Conservation (phyloP, 2,329 filamentous ascomycete species). For the Calonectria crousiana region DNA sequence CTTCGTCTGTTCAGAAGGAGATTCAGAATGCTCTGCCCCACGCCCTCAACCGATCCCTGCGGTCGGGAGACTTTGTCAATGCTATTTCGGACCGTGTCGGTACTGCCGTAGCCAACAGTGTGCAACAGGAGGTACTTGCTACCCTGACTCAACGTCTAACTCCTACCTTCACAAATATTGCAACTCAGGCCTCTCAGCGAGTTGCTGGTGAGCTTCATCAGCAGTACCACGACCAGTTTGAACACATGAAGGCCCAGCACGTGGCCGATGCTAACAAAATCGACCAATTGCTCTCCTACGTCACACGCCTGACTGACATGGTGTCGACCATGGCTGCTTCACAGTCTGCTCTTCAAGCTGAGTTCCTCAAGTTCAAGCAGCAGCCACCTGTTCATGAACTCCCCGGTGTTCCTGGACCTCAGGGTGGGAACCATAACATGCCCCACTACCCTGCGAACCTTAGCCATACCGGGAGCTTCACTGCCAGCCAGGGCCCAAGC, state of each 20-base stretch:
- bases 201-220: conserved; percentile 77
- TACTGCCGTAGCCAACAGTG: conserved; percentile 72
- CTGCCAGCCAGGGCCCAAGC: conserved; percentile 48
- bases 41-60: conserved; percentile 66
- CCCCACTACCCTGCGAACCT: conserved; percentile 40
- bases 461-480: conserved; percentile 50
- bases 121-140: conserved; percentile 77
- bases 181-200: conserved; percentile 75
- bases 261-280: conserved; percentile 73
- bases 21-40: conserved; percentile 78
- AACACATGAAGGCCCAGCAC: conserved; percentile 64
- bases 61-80: conserved; percentile 80
- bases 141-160: conserved; percentile 73
- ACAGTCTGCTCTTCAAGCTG: conserved; percentile 77
- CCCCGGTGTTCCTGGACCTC: conserved; percentile 44
- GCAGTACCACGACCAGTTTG: conserved; percentile 64
- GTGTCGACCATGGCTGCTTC: conserved; percentile 77
- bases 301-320: conserved; percentile 75
- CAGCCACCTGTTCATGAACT: conserved; percentile 60
- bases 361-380: conserved; percentile 69
- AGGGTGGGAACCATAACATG: conserved; percentile 38
- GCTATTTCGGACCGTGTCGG: conserved; percentile 77
- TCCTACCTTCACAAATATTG: conserved; percentile 74
- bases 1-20: conserved; percentile 77
- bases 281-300: conserved; percentile 76